These are phyloP conservation scores for Triticum timopheevii DNA, from an alignment of 176 grass and related monocot species.

Conservation along the genomic window DNA sequence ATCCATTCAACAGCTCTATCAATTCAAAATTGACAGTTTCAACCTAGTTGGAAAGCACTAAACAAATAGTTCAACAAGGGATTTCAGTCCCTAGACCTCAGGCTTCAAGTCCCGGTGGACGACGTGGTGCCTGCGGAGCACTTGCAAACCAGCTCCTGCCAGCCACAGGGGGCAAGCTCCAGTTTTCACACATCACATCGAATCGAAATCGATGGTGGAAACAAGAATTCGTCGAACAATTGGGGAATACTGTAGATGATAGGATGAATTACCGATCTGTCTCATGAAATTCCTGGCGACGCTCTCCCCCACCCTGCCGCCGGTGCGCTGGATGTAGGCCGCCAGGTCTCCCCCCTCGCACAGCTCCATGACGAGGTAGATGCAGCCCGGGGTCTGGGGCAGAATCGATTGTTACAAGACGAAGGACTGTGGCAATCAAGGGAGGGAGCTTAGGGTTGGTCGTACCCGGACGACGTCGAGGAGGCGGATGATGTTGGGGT, in stretches of 20 bases:
- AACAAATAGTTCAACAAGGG: background rate
- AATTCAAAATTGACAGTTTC: background rate
- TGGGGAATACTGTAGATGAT: background rate
- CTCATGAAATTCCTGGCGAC: constrained; percentile 49
- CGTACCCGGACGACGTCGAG: constrained; percentile 50
- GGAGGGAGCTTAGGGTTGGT: background rate
- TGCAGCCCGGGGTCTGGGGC: constrained; percentile 30
- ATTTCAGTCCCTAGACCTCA: constrained; percentile 33
- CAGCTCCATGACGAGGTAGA: constrained; percentile 54
- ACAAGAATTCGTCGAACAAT: no score
- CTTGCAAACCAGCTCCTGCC: constrained; percentile 63
- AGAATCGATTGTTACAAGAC: no score
- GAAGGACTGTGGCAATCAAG: no score
- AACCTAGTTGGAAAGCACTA: background rate
- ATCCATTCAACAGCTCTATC: background rate
- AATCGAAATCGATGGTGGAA: background rate
- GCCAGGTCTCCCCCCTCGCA: constrained; percentile 49
- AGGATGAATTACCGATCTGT: constrained; percentile 34
- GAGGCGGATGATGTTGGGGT: constrained; percentile 67
- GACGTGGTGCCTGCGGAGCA: constrained; percentile 48
- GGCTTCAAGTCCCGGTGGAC: constrained; percentile 75
- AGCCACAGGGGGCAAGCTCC: constrained; percentile 34
- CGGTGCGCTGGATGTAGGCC: constrained; percentile 33
- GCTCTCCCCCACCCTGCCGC: constrained; percentile 38
- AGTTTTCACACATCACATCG: constrained; percentile 4